Evolutionary conservation across 2,329 filamentous ascomycete species (phyloP), one percentile per base, ranked within the genome.

Genomic region (Colletotrichum zoysiae): DNA sequence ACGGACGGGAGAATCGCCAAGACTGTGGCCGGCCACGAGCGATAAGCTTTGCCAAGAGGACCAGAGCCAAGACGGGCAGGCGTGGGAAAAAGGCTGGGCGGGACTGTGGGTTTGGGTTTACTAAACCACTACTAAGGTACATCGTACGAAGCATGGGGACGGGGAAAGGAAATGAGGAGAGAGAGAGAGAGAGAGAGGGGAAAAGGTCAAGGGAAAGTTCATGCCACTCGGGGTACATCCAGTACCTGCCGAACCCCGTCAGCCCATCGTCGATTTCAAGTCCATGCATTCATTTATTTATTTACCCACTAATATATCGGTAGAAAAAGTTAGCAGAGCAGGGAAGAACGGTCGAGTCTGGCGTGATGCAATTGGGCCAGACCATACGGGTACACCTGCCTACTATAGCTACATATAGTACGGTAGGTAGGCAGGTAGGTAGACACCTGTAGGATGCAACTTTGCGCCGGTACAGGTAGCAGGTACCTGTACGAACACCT

Each of bases 11-110:
- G 33, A 62, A 63, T 62, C 70, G 67, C 70, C 70, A 73, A 73
- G 53, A 46, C 35, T 60, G 18, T 56, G 61, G 56, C 51, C 61
- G 58, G 60, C 78, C 78, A 79, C 76, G 78, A 76, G 76, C 73
- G 77, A 79, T 74, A 80, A 81, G 79, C 79, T 80, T 80, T 79
- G 79, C 79, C 79, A 80, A 81, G 79, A 65, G 76, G 68, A 72
- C 71, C 76, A 59, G 35, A 67, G 73, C 71, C 73, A 74, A 74
- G 73, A 71, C 73, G 73, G 73, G 71, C 73, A 73, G 64, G 61
- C 71, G 71, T 69, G 70, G 74, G 59, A 70, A 69, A 67, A 12
- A 9, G 20, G 46, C 44, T 23, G 46, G 46, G 46, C 23, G 46
- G 46, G 46, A 48, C 20, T n/a, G 46, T 20, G 20, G 53, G 68